Percentiles rank a stretch among this genome's conserved stretches.
Conservation (phyloP, 83 land plant genomes). For the Diphasiastrum complanatum region DNA sequence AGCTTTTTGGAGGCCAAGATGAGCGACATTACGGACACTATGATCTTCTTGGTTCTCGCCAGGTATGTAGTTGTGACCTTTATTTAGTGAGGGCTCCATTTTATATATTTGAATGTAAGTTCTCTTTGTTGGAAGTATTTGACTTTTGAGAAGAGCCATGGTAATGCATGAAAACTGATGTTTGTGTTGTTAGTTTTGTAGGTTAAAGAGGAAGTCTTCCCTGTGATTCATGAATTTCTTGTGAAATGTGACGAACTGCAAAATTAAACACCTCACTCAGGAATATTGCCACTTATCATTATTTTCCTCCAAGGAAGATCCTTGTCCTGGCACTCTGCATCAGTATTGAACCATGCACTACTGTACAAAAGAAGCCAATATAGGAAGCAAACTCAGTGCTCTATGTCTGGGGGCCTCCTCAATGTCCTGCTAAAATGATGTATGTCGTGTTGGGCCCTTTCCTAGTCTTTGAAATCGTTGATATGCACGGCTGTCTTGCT, state of each 20-base stretch:
- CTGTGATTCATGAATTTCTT: conserved; percentile 23
- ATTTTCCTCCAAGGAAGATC: no score
- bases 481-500: no score
- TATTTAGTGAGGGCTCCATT: background rate
- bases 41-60: conserved; percentile 78
- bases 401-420: no score
- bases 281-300: no score
- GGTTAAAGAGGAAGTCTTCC: conserved; percentile 33
- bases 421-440: no score
- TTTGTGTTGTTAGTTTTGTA: conserved; percentile 3
- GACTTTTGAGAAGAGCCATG: conserved; percentile 3
- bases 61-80: conserved; percentile 37
- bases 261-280: conserved; percentile 8
- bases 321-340: no score
- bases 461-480: no score
- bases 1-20: conserved; percentile 64
- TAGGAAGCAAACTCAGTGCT: no score
- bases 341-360: no score
- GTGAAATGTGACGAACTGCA: conserved; percentile 16
- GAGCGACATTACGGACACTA: conserved; percentile 91
- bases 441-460: no score
- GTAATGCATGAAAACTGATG: background rate
- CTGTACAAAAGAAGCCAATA: no score
- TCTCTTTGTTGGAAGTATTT: background rate
- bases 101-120: background rate